phyloP scores from a whole-genome alignment of 129 eudicot species.

The Dittrichia graveolens region DNA sequence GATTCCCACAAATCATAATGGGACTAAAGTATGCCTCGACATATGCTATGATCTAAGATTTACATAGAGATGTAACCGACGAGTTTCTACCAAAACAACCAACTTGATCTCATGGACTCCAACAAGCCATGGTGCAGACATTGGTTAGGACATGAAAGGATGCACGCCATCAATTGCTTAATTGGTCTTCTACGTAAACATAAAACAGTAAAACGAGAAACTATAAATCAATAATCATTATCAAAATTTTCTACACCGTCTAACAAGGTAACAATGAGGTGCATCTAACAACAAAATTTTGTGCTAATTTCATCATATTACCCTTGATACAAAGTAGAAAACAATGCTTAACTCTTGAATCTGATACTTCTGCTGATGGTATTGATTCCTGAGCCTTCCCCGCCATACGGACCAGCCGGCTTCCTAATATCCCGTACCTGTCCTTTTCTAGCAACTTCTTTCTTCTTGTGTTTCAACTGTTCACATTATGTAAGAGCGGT shows the following conservation, averaged over 20 bases:
- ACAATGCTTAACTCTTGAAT: conserved; percentile 45
- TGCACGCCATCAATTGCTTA: background rate
- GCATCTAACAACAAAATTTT: conserved; percentile 19
- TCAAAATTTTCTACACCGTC: background rate
- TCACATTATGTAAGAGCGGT: background rate
- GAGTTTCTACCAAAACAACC: no score
- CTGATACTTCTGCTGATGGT: conserved; percentile 62
- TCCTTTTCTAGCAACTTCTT: conserved; percentile 58
- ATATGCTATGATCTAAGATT: no score
- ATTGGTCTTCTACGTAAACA: background rate
- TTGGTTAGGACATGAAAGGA: background rate
- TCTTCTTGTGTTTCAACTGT: conserved; percentile 70
- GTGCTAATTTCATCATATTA: background rate
- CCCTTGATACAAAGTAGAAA: background rate
- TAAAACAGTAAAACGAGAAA: background rate
- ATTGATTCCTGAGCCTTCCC: conserved; percentile 83
- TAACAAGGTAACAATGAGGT: background rate
- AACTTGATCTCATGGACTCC: no score
- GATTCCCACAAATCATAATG: no score
- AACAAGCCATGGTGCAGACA: no score
- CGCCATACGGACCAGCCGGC: conserved; percentile 64
- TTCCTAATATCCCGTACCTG: conserved; percentile 59
- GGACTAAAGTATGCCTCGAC: no score
- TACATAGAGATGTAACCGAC: no score
- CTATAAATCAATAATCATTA: conserved; percentile 7